These are phyloP conservation scores for Candida mattraensis DNA, from an alignment of 805 yeast species.

Conservation along the genomic window DNA sequence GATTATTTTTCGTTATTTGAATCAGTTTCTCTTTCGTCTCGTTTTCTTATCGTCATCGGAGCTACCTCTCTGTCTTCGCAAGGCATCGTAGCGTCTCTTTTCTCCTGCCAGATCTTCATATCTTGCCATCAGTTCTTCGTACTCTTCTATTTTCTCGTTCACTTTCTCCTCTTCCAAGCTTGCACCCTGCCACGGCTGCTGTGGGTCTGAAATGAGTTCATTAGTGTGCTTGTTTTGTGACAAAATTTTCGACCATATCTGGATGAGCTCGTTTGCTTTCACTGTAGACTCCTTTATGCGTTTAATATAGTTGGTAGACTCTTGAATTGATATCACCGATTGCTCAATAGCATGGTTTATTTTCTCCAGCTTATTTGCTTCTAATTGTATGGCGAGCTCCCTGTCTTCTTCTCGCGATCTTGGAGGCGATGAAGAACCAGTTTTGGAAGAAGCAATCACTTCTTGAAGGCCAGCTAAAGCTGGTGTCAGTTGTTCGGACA, in stretches of 20 bases:
- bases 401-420: slow-evolving; percentile 10
- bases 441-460: slow-evolving; percentile 8
- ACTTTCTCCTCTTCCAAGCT: slow-evolving; percentile 17
- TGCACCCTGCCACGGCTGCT: slow-evolving; percentile 19
- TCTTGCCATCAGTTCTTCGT: slow-evolving; percentile 30
- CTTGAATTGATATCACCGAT: slow-evolving; percentile 20
- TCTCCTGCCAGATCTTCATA: slow-evolving; percentile 17
- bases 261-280: slow-evolving; percentile 39
- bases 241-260: slow-evolving; percentile 60
- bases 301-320: slow-evolving; percentile 17
- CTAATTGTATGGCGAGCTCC: slow-evolving; percentile 15
- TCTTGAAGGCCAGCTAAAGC: slow-evolving; percentile 15
- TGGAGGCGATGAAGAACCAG: slow-evolving; percentile 8
- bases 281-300: slow-evolving; percentile 18
- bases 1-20: neutral
- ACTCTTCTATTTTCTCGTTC: slow-evolving; percentile 23
- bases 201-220: slow-evolving; percentile 38
- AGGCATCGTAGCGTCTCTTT: slow-evolving; percentile 27
- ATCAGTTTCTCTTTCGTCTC: slow-evolving; percentile 11
- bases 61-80: slow-evolving; percentile 2
- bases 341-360: slow-evolving; percentile 20
- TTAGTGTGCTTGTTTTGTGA: slow-evolving; percentile 60
- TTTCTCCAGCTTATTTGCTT: slow-evolving; percentile 16
- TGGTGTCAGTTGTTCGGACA: slow-evolving; percentile 19
- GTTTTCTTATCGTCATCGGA: slow-evolving; percentile 13